phyloP scores from a whole-genome alignment of 2,329 filamentous ascomycete genomes.

The Colletotrichum phormii region DNA sequence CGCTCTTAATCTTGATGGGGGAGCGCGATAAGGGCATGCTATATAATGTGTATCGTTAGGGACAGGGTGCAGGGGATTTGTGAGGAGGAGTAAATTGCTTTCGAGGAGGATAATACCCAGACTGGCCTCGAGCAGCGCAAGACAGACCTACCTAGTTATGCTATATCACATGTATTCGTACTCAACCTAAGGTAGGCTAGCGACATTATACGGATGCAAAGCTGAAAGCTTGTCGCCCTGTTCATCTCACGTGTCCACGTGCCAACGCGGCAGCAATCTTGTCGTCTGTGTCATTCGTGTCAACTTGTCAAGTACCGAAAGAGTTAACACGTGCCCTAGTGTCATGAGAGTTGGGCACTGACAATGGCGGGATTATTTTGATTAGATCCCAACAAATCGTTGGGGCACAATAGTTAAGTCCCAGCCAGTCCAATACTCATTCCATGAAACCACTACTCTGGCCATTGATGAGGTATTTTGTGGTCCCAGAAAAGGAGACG shows the following conservation, averaged over 20 bases:
- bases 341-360: neutral
- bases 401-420: neutral
- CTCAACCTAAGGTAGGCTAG: neutral
- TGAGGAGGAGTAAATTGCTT: slow-evolving; percentile 1
- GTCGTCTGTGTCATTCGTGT: neutral
- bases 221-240: neutral
- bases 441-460: neutral
- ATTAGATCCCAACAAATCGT: neutral
- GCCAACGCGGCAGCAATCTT: neutral
- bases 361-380: neutral
- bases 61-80: neutral
- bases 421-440: neutral
- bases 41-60: neutral
- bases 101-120: slow-evolving; percentile 33
- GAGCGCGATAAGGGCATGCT: neutral
- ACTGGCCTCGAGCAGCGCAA: slow-evolving; percentile 15
- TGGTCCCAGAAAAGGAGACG: neutral
- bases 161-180: neutral
- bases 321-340: neutral
- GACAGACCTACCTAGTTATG: neutral
- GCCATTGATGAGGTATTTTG: neutral
- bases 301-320: too few species aligned
- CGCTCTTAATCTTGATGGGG: slow-evolving; percentile 3
- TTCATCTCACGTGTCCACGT: neutral
- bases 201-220: neutral